Percentiles rank a stretch among this genome's conserved stretches.
Evolutionary conservation across 169 alveolate genomes (phyloP).

Genomic region (Plasmodium falciparum): DNA sequence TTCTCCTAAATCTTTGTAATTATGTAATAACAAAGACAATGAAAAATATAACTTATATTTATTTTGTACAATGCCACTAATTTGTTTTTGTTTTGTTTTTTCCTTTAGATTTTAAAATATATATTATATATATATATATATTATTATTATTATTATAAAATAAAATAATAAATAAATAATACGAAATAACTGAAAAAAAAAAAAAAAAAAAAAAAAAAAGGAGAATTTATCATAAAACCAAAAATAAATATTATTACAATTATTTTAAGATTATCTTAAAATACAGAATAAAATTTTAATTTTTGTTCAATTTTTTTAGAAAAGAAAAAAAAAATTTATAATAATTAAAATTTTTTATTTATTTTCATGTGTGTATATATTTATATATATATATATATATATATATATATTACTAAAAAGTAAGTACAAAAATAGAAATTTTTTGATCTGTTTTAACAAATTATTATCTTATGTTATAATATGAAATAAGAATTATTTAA

Average conservation of each 20-base stretch:
- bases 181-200: not conserved
- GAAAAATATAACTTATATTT: conserved; percentile 8
- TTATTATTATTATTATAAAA: too few species aligned
- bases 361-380: not conserved
- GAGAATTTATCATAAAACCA: not conserved
- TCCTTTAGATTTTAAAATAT: conserved; percentile 1
- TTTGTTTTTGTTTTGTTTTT: not conserved
- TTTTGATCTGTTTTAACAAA: not conserved
- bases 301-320: conserved; percentile 1
- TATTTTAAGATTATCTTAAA: conserved; percentile 3
- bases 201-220: not conserved
- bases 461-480: not conserved
- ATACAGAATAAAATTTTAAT: conserved; percentile 2
- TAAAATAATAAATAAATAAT: too few species aligned
- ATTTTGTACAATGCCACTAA: not conserved
- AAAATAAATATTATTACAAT: not conserved
- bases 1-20: not conserved
- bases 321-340: not conserved
- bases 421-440: not conserved
- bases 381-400: not conserved
- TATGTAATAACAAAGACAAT: conserved; percentile 32
- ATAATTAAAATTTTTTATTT: not conserved
- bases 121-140: not conserved
- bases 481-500: not conserved
- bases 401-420: not conserved